Conservation (phyloP, 208 protist genomes). For the Zelonia costaricensis region DNA sequence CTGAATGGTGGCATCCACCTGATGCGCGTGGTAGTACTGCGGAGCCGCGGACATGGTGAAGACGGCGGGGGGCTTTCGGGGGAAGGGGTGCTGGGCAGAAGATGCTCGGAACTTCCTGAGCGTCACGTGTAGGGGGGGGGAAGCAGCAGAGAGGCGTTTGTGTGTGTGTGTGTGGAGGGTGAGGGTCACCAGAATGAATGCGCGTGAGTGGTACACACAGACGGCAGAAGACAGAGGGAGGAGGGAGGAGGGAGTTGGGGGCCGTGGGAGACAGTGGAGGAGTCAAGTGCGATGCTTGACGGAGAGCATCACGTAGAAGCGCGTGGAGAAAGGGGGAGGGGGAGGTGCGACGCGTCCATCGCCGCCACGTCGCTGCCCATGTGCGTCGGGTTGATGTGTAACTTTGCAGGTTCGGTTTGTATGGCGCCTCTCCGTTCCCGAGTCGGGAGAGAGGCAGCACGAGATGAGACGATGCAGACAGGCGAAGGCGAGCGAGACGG, state of each 20-base stretch:
- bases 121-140: neutral
- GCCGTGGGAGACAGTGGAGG: neutral
- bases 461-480: neutral
- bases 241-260: neutral
- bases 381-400: too few species aligned
- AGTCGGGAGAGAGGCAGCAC: neutral
- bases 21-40: slow-evolving; percentile 72
- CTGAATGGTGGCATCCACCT: slow-evolving; percentile 89
- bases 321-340: too few species aligned
- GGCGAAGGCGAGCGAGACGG: neutral
- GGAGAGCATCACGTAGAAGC: too few species aligned
- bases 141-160: neutral
- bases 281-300: too few species aligned
- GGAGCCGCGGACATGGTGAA: slow-evolving; percentile 45
- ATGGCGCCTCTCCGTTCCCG: too few species aligned
- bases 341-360: too few species aligned
- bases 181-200: too few species aligned
- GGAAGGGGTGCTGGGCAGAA: too few species aligned
- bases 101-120: slow-evolving; percentile 13
- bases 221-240: neutral
- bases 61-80: neutral
- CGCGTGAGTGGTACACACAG: too few species aligned
- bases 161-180: neutral
- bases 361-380: too few species aligned
- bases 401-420: too few species aligned